Evolutionary conservation across 208 protist species (phyloP).

Genomic region (Crithidia thermophila): DNA sequence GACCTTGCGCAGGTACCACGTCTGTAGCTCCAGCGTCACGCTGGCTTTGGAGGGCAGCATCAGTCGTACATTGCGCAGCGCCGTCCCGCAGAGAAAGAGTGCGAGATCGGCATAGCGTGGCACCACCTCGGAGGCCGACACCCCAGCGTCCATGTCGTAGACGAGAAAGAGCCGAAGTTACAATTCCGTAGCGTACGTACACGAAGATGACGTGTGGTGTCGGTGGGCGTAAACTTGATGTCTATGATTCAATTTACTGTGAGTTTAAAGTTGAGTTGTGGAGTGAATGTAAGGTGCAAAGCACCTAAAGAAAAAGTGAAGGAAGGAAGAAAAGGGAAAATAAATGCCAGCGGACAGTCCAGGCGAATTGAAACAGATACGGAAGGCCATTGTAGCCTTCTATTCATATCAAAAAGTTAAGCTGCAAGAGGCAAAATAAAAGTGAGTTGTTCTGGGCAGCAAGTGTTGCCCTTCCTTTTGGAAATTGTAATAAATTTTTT

Average conservation of each 20-base stretch:
- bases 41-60: conserved; percentile 18
- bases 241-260: no score
- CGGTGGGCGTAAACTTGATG: no score
- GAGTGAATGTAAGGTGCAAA: no score
- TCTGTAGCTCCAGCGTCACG: conserved; percentile 27
- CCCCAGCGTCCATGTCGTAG: conserved; percentile 14
- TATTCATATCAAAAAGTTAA: no score
- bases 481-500: no score
- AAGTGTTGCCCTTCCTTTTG: no score
- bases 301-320: background rate
- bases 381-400: background rate
- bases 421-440: no score
- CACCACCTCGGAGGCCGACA: conserved; percentile 24
- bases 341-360: no score
- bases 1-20: conserved; percentile 57
- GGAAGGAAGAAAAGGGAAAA: background rate
- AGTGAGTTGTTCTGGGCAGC: no score
- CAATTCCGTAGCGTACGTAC: background rate
- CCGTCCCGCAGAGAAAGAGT: conserved; percentile 55
- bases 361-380: background rate
- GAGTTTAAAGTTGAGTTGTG: no score
- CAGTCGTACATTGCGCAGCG: conserved; percentile 28
- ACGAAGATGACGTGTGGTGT: background rate
- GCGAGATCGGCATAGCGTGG: conserved; percentile 61
- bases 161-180: background rate